phyloP scores from a whole-genome alignment of 345 rosid species.

The Erucastrum elatum region DNA sequence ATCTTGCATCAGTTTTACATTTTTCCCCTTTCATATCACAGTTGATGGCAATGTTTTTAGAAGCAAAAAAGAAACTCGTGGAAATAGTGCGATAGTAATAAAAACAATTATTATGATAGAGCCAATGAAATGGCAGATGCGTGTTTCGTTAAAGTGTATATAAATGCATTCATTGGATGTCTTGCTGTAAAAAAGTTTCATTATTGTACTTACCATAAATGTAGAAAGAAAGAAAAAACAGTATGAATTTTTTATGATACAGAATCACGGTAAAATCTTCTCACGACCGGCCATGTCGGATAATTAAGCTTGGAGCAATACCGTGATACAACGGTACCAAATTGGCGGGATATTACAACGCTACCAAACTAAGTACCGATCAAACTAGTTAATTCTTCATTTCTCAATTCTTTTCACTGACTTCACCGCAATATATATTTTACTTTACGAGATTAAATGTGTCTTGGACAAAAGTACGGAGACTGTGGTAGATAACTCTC shows the following conservation, averaged over 20 bases:
- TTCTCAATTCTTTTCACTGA: not conserved
- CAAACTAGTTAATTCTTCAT: not conserved
- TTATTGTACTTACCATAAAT: slow-evolving; percentile 2
- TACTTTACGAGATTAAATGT: not conserved
- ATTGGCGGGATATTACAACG: no score
- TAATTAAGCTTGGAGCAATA: not conserved
- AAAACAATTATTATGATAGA: not conserved
- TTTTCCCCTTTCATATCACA: not conserved
- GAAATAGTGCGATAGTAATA: not conserved
- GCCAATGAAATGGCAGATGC: slow-evolving; percentile 8
- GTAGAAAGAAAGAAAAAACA: not conserved
- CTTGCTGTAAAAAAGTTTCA: not conserved
- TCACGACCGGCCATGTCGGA: not conserved
- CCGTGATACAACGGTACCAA: not conserved
- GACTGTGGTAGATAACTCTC: no score
- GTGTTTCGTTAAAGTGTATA: slow-evolving; percentile 5
- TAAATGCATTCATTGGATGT: slow-evolving; percentile 5
- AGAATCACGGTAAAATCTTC: not conserved
- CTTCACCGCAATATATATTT: not conserved
- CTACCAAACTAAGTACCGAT: not conserved
- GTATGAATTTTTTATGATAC: not conserved
- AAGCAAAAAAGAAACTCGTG: not conserved
- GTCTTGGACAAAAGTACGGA: not conserved
- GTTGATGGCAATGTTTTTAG: not conserved
- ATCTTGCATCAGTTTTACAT: not conserved